Base-by-base conservation (phyloP, 768 basidiomycete genomes). In the Tulasnella sp. region DNA sequence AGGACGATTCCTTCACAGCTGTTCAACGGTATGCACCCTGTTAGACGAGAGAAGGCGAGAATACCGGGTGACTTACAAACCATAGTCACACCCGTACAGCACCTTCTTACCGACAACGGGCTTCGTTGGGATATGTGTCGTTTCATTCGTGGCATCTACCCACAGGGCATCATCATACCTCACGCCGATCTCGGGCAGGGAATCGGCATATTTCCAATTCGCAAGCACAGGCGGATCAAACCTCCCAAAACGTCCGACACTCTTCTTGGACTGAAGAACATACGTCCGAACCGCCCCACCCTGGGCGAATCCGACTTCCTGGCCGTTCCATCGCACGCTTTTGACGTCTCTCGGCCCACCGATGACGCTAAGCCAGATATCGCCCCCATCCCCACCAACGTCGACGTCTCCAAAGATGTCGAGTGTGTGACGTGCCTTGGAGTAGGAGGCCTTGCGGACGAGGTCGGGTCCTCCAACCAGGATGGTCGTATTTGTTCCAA, bases 61-160 rank as follows among this genome's bases (percentile, higher is more conserved):
- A 23, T 17, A 36, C 15, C 12, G 21, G 39, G 23, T 9, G 5
- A 67, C 82, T 68, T 59, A 88, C 86, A 82, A 91, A 57, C 80
- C 84, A 67, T 91, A 91, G 67, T 90, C 88, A 64, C 86, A 89
- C 0, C 85, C 86, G 67, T 86, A 89, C 27, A 91, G 69, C n/a
- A 88, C 71, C 35, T 83, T 72, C 60, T 86, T 83, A 1, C 84
- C 84, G 61, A 83, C 85, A 59, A 76, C 71, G 3, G 83, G 83
- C 63, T 80, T 79, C 48, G 73, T 72, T 1, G 84, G 82, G 57
- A 83, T 81, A 62, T 84, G 86, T 27, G 88, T 88, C 19, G 72
- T 74, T n/a, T 75, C 84, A 59, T 81, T 81, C 63, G 86, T 74
- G 14, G 85, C 87, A 55, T 74, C 63, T 7, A 72, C 73, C 87